Conservation (phyloP, 192 early-diverging fungal species). For the Coemansia sp. region DNA sequence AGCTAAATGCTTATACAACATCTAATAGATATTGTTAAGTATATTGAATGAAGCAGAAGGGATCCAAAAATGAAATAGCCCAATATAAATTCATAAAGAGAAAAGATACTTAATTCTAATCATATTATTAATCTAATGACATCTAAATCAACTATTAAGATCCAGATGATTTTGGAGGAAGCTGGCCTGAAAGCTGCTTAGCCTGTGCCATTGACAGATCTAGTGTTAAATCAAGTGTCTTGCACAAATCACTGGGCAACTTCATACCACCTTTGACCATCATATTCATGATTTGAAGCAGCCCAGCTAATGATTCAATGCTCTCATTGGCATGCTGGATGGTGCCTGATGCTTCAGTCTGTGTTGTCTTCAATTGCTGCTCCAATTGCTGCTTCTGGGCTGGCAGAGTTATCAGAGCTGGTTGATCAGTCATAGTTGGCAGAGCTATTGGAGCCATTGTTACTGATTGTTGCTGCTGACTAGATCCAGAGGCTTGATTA, state of each 20-base stretch:
- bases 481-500: neutral
- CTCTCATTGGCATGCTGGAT: neutral
- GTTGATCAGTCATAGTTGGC: neutral
- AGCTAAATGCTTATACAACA: no score
- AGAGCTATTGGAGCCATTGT: neutral
- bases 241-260: neutral
- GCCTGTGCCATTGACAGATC: neutral
- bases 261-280: neutral
- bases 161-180: neutral
- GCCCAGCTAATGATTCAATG: slow-evolving; percentile 5
- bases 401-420: neutral
- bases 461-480: neutral
- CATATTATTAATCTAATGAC: no score
- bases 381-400: neutral
- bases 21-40: no score
- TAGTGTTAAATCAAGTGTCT: neutral
- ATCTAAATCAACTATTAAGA: neutral
- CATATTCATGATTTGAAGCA: neutral
- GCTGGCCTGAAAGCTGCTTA: neutral
- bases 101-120: no score
- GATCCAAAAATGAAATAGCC: no score
- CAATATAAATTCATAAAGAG: no score
- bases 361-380: neutral
- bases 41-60: no score
- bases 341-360: neutral